Base-by-base conservation (phyloP, 2,329 filamentous ascomycete species). In the Zymoseptoria pseudotritici region DNA sequence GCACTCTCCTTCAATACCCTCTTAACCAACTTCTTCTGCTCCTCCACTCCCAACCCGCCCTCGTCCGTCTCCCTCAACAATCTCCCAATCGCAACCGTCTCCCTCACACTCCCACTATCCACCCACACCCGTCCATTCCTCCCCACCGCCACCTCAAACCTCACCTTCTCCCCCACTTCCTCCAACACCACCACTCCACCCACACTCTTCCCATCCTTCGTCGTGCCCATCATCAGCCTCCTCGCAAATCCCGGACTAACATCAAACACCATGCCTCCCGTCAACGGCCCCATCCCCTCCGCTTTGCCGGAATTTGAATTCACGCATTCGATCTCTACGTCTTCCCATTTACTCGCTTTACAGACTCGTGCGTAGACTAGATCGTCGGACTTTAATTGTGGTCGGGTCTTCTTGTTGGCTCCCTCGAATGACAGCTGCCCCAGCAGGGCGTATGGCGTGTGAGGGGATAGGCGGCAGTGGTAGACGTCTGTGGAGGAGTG, bases 71-170 rank as follows among this genome's bases (percentile, higher is more conserved):
- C 84, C 68, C 83, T 82, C 54, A 99, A 78, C 51, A 90, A 89
- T 66, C 84, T 85, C 1, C 92, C 93, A 58, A 97, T 89, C 0
- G 85, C 82, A 63, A 96, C 78, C 7, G 91, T 87, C 31, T 85
- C 86, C 76, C 83, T 88, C 46, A 87, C 77, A 63, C 80, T 88
- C 26, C 88, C 89, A 59, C 88, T 91, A 70, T 93, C 87, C 13
- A 97, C 89, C 91, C 94, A 97, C 21, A 97, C 83, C 73, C 85
- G 87, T 50, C 94, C 94, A 74, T 99, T 99, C 70, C 91, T 85
- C 19, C 94, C 94, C 8, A 96, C 89, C 0, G 93, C 93, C 61
- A 95, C 89, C 79, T 99, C 94, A 73, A 97, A 99, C 20, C 89
- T 86, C 13, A 96, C 76, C 57, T 90, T 93, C 60, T 86, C 86